These are phyloP conservation scores for Neostapfia colusana DNA, from an alignment of 176 grass and related monocot genomes.

Conservation along the genomic window DNA sequence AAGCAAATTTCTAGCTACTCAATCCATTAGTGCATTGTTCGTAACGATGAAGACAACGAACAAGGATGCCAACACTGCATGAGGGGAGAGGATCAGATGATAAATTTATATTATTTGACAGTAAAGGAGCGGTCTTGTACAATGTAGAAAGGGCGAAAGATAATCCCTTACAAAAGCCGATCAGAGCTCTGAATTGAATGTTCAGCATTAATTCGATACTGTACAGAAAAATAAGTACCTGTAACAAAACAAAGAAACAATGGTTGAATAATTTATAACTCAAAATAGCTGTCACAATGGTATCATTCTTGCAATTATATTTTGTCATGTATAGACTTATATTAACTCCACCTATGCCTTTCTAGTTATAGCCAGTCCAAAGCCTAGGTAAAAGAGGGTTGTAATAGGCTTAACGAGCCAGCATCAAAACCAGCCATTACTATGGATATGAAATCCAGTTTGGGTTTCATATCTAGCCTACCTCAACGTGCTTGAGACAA, in stretches of 20 bases:
- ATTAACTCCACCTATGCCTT: too few relatives aligned
- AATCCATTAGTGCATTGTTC: conserved; percentile 69
- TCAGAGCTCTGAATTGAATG: conserved; percentile 59
- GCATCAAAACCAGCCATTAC: too few relatives aligned
- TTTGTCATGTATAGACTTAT: not conserved
- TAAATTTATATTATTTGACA: not conserved
- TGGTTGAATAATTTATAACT: conserved; percentile 35
- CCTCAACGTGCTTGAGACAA: too few relatives aligned
- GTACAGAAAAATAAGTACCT: conserved; percentile 64
- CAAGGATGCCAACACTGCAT: conserved; percentile 62
- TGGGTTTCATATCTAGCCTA: too few relatives aligned
- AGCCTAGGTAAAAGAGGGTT: too few relatives aligned
- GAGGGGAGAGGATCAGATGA: conserved; percentile 1
- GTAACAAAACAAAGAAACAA: conserved; percentile 43
- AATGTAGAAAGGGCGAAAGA: conserved; percentile 16
- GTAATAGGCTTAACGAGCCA: too few relatives aligned
- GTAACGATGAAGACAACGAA: conserved; percentile 93
- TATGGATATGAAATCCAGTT: too few relatives aligned
- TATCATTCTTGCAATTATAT: not conserved
- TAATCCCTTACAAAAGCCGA: conserved; percentile 64
- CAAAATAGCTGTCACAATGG: conserved; percentile 5
- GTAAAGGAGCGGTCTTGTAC: conserved; percentile 25
- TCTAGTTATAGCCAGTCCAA: too few relatives aligned
- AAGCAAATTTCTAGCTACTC: conserved; percentile 41
- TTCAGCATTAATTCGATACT: conserved; percentile 61